Percentiles rank a stretch among this genome's conserved stretches.
These are phyloP conservation scores for Neurospora discreta DNA, from an alignment of 495 filamentous ascomycete genomes.

Conservation along the genomic window DNA sequence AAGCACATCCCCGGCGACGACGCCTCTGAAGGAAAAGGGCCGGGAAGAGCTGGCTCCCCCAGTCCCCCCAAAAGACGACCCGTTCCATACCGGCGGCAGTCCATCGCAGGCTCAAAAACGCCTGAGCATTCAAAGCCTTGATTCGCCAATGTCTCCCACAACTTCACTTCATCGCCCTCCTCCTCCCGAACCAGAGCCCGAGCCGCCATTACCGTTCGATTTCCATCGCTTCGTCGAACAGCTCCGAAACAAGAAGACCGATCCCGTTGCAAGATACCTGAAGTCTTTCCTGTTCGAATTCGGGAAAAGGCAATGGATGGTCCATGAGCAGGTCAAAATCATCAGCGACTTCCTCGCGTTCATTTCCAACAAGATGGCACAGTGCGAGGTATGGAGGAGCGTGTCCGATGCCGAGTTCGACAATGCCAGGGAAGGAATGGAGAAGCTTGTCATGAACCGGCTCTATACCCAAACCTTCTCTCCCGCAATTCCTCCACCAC, in stretches of 20 bases:
- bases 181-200: constrained; percentile 78
- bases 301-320: constrained; percentile 98
- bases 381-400: constrained; percentile 92
- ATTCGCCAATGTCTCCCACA: constrained; percentile 38
- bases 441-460: constrained; percentile 99
- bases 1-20: constrained; percentile 23
- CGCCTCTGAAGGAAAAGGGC: constrained; percentile 26
- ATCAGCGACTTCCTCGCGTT: constrained; percentile 96
- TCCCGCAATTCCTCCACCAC: constrained; percentile 73
- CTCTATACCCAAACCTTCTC: constrained; percentile 95
- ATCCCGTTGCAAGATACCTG: constrained; percentile 91
- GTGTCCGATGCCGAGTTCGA: constrained; percentile 96
- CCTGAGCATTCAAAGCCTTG: constrained; percentile 16
- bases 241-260: constrained; percentile 85
- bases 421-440: constrained; percentile 97
- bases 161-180: constrained; percentile 55
- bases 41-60: constrained; percentile 37
- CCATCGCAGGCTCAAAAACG: constrained; percentile 1
- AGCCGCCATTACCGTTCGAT: constrained; percentile 85
- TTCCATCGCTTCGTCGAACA: constrained; percentile 97
- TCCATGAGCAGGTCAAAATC: constrained; percentile 98
- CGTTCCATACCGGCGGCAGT: constrained; percentile 15
- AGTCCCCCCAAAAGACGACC: constrained; percentile 40
- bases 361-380: constrained; percentile 97
- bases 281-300: constrained; percentile 92